Evolutionary conservation across 352 stramenopile species (phyloP), one percentile per base, ranked within the genome.

Genomic region (Phytopythium helicoides): DNA sequence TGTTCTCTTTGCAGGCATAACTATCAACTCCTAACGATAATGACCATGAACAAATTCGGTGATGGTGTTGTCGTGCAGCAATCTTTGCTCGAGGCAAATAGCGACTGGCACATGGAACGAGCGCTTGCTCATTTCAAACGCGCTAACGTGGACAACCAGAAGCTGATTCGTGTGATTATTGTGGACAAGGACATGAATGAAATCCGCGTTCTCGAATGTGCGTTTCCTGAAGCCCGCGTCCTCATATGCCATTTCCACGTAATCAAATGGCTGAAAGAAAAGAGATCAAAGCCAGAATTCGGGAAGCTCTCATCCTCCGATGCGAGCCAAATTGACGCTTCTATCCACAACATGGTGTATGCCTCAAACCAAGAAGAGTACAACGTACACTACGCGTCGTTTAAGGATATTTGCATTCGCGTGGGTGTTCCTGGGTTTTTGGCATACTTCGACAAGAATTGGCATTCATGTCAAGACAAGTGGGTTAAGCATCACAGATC

Each of bases 151-250:
- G 55, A 60, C 3, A 2, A 23, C 1, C 3, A 15, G 0, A 37
- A 62, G 21, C 33, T 60, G 14, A 3, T 68, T 6, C 3, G 55
- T 6, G 56, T 66, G 2, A 55, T 73, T 6, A 59, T 73, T 15
- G 55, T 68, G 0, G 55, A 73, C 49, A 68, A 73, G 39, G 52
- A 73, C 36, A 40, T 71, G 18, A 62, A 64, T 6, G 62, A 66
- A 45, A 66, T 71, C 45, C 2, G 15, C 57, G 15, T 68, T 66
- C 35, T 49, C 33, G 0, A 12, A n/a, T n/a, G n/a, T n/a, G n/a
- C n/a, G n/a, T n/a, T n/a, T n/a, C n/a, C n/a, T n/a, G n/a, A 56
- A 15, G 56, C 47, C 6, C 48, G 53, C 1, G 33, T 66, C 1
- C 35, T 73, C 1, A 62, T 66, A 14, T 73, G 59, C 25, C 6